These are phyloP conservation scores for Aureobasidium sp. DNA, from an alignment of 2,329 filamentous ascomycete species.

Conservation along the genomic window DNA sequence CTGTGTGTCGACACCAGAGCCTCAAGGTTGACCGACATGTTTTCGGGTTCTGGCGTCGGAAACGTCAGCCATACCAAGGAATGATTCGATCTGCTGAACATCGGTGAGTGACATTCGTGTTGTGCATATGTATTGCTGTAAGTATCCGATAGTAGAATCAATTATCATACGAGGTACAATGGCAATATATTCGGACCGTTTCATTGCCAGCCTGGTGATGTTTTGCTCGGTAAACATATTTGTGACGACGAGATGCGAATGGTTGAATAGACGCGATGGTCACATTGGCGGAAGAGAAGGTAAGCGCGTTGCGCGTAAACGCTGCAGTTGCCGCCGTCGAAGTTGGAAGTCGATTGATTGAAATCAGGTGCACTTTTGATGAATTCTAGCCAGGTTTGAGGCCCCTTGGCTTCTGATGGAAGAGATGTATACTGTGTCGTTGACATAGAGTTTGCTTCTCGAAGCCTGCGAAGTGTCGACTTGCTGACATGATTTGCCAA, in stretches of 20 bases:
- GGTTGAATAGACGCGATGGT: constrained; percentile 1
- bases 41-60: not conserved
- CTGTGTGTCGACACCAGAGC: not conserved
- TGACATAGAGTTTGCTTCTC: constrained; percentile 9
- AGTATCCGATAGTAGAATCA: not conserved
- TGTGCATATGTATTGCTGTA: not conserved
- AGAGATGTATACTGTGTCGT: not conserved
- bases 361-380: not conserved
- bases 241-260: constrained; percentile 1
- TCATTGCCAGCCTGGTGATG: not conserved
- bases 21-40: not conserved
- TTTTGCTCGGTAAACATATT: not conserved
- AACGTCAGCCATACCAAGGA: not conserved
- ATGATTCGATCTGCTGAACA: not conserved
- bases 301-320: not conserved
- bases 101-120: not conserved
- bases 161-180: not conserved
- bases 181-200: not conserved
- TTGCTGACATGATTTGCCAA: not conserved
- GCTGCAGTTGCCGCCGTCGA: not conserved
- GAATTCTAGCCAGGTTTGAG: not conserved
- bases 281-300: not conserved
- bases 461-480: not conserved
- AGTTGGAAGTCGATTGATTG: not conserved
- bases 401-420: not conserved